Base-by-base conservation (phyloP, 2,329 filamentous ascomycete genomes). In the Trichoderma arundinaceum region DNA sequence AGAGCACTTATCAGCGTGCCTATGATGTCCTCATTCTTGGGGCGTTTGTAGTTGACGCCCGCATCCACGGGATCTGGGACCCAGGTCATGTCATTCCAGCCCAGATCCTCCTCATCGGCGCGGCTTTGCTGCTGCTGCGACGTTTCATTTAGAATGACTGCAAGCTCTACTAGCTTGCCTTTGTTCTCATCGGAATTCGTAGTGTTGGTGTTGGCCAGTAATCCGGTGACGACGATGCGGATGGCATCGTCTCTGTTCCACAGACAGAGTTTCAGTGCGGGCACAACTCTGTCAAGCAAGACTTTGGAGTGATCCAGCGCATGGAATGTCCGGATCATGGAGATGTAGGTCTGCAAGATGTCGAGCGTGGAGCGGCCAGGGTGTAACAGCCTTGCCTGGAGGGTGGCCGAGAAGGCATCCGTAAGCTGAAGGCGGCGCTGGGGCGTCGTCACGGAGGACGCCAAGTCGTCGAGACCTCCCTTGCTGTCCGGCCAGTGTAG, bases 61-160 rank as follows among this genome's bases (percentile, higher is more conserved):
- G 95, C 95, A 74, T 99, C 95, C 44, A 96, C 89, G 0, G 95
- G 95, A 72, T 97, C 92, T 1, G 95, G 95, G 41, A 92, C 83
- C 95, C 95, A 99, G 8, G 88, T 86, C 89, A 97, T 91, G 76
- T 99, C 94, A 73, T 92, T 86, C 90, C 92, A 98, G 76, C 96
- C 92, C 15, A 95, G 83, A 60, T 92, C 91, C 65, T 90, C 88
- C 68, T 88, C 87, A 32, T 88, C 85, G 8, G 81, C 78, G 19
- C 83, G 82, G 43, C 79, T 78, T 8, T 82, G 80, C 13, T 82
- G 79, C 66, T 84, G 81, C 67, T 87, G 83, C 9, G 85, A 79
- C 0, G 86, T 83, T 68, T 89, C 86, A 43, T 86, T 84, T 56
- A 94, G 84, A 46, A 92, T 81, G 13, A 83, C 79, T 1, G 90